Evolutionary conservation across 345 rosid species (phyloP), one percentile per base, ranked within the genome.

Genomic region (Moringa oleifera): DNA sequence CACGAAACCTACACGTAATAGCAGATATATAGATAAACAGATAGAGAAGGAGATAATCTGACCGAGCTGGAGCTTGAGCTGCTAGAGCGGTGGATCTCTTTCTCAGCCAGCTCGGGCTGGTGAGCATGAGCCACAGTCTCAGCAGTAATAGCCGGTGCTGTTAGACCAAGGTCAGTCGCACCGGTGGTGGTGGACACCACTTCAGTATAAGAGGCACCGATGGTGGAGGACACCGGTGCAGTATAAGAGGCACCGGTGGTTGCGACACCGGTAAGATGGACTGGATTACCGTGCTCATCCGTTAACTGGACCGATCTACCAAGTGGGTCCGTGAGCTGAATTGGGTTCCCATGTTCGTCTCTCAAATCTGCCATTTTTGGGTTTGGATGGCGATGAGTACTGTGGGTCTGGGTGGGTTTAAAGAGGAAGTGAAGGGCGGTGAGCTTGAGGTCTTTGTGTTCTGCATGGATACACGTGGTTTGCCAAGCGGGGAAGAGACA

Each of bases 261-360:
- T 22, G 88, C 92, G 0, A 82, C 64, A 16, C 92, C 98, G 3
- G 66, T 69, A 33, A 92, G 68, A 52, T 81, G 79, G 59, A 85
- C 54, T 18, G 89, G 95, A 55, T 81, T 79, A 6, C 95, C 89
- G 11, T 60, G 63, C 70, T 83, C 89, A 65, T 85, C 95, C 1
- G 82, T 83, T 62, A 85, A 74, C 25, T 69, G 59, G 2, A 85
- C 83, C 3, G 89, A 83, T 72, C 78, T 74, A 6, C 95, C 89
- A 0, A 51, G 69, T 57, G 75, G 70, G 31, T 84, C 93, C 0
- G 83, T 84, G 3, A 84, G 74, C 51, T 64, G 72, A 63, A 87
- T 52, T 4, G 79, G 83, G 55, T 85, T 87, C 2, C 88, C 95
- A 15, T 62, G 12, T 49, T 81, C 83, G 37, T 92, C 96, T 64